phyloP scores from a whole-genome alignment of 805 yeast genomes.

The Wickerhamiella cacticola region DNA sequence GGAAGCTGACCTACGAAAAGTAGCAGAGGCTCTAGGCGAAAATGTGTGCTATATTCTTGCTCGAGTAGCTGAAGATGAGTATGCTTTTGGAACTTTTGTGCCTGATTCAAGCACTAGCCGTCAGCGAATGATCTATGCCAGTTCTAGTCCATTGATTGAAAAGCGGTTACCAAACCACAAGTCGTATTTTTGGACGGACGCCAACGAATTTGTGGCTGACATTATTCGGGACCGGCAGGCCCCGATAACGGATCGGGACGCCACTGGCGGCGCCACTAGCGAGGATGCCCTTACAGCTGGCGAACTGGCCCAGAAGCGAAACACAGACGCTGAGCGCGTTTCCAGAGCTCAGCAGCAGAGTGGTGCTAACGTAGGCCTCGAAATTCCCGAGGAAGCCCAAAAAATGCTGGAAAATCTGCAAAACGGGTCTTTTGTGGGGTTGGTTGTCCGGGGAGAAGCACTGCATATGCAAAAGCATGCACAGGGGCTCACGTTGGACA shows the following conservation, averaged over 20 bases:
- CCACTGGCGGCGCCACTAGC: neutral
- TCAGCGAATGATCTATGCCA: constrained; percentile 86
- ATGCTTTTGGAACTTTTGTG: constrained; percentile 64
- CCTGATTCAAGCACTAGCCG: constrained; percentile 79
- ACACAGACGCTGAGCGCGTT: neutral
- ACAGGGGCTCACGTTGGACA: neutral
- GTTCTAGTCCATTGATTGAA: constrained; percentile 66
- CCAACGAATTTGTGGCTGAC: constrained; percentile 33
- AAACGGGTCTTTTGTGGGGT: neutral
- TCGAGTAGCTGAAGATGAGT: constrained; percentile 26
- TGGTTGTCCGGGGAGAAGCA: constrained; percentile 10
- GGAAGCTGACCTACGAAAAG: constrained; percentile 29
- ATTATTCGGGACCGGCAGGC: neutral
- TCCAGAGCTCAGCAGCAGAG: constrained; percentile 4
- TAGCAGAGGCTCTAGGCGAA: constrained; percentile 29
- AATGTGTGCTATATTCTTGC: constrained; percentile 42
- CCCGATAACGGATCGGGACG: neutral
- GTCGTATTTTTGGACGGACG: constrained; percentile 44
- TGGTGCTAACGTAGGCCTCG: constrained; percentile 3
- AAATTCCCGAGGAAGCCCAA: neutral
- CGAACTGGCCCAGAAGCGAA: neutral
- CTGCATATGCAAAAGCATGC: constrained; percentile 13
- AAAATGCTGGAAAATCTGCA: neutral
- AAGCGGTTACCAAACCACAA: constrained; percentile 46
- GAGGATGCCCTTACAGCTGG: neutral